Base-by-base conservation (phyloP, 306 rosid genomes). In the Quercus engelmannii region DNA sequence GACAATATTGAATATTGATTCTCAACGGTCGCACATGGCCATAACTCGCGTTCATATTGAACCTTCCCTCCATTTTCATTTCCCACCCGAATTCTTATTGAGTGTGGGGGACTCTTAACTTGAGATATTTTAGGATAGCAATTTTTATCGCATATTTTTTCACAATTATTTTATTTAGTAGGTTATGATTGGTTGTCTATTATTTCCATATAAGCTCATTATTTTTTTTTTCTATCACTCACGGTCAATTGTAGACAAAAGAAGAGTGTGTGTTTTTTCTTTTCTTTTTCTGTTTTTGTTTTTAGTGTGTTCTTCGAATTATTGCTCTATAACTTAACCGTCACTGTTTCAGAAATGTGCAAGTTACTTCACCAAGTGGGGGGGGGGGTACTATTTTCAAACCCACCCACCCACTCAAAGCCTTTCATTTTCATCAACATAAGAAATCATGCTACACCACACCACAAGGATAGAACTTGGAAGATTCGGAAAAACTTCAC, bases 101-200 rank as follows among this genome's bases (percentile, higher is more conserved):
- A 59, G 65, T 59, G 65, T 21, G 15, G 65, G 30, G 65, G 65
- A 59, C 17, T 59, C 30, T n/a, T 58, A 59, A 41, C 46, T 7
- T 38, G 11, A 41, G 46, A 41, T 41, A 41, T 41, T 41, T 41
- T 41, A 41, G 11, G 46, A 41, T 8, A 41, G 8, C 3, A 41
- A 8, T 41, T 41, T 41, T 41, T 2, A 41, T 8, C 0, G 0
- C 1, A 8, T 9, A 38, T 8, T 8, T 38, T 38, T 38, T 7
- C 1, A 38, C 1, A 38, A 38, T 0, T 7, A 38, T 7, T 38
- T 38, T 38, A 38, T 38, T 0, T 2, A 38, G 0, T 0, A 38
- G 2, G 0, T 0, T 7, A 3, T 0, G 0, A 38, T 7, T 38
- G 1, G 0, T 38, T 7, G 0, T 2, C 3, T 38, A 38, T 1